Evolutionary conservation across 768 basidiomycete species (phyloP).

Genomic region (Sporobolomyces pararoseus): DNA sequence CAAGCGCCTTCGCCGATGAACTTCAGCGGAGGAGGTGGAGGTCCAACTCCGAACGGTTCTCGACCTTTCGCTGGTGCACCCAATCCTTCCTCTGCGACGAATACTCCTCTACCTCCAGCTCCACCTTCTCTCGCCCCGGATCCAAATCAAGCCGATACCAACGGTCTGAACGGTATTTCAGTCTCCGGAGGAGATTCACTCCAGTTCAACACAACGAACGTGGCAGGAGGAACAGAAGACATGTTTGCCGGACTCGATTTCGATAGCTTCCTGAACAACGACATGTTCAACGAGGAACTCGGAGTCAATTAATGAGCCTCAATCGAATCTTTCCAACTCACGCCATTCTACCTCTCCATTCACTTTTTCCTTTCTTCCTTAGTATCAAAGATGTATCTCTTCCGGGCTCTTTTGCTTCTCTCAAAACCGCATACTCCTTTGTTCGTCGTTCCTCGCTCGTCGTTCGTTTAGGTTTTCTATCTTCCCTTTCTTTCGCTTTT

Average conservation of each 20-base stretch:
- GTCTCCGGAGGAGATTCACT: conserved; percentile 1
- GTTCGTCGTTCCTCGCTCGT: too few relatives aligned
- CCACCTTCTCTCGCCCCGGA: conserved; percentile 1
- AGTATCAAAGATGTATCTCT: too few relatives aligned
- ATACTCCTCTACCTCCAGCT: conserved; percentile 1
- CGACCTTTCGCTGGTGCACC: conserved; percentile 34
- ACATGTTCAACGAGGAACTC: conserved; percentile 37
- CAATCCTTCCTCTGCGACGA: not conserved
- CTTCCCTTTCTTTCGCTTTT: not conserved
- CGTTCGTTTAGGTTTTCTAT: too few relatives aligned
- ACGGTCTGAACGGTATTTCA: not conserved
- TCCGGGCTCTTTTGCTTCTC: too few relatives aligned
- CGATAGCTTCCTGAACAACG: conserved; percentile 30
- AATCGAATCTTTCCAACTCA: not conserved
- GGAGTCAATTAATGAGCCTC: not conserved
- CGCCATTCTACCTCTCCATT: too few relatives aligned
- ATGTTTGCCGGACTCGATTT: conserved; percentile 34
- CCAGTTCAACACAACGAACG: conserved; percentile 12
- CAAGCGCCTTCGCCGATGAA: conserved; percentile 13
- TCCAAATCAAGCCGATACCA: not conserved
- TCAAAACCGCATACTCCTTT: too few relatives aligned
- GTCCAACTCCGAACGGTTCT: conserved; percentile 1
- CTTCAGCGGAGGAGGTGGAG: conserved; percentile 3
- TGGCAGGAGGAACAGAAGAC: conserved; percentile 14
- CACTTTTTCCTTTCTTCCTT: not conserved